Evolutionary conservation across 768 basidiomycete species (phyloP), one percentile per base, ranked within the genome.

Genomic region (Boletus tomentosulus): DNA sequence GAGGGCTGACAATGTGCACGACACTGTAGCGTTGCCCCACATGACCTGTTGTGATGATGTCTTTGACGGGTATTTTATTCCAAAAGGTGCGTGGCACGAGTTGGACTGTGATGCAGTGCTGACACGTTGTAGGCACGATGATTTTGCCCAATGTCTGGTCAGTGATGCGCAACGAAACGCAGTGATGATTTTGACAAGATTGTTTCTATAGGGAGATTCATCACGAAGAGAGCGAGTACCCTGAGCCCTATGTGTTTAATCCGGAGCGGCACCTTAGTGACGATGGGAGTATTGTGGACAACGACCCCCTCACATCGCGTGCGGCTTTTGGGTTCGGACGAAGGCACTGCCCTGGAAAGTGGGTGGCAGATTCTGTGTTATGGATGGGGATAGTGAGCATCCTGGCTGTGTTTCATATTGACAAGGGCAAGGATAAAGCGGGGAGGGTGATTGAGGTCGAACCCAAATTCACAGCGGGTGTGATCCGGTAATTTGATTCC

Each of bases 41-140:
- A 59, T 60, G 57, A 70, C 68, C 19, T 53, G 45, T 16, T 37
- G 57, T 8, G 77, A 81, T 44, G 79, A 81, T 54, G 61, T 71
- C 4, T 81, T 77, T 53, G 70, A 74, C 2, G 78, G 75, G 1
- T 73, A 72, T 54, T 64, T 63, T 42, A 70, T 75, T 37, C 74
- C 74, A 15, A 67, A 68, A 54, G 75, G 74, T 70, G 42, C 30
- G 68, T 4, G 33, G 5, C 38, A 15, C 0, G 39, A 48, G 19
- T 31, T 44, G 38, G 50, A 50, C 13, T 3, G 22, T 22, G 47
- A 24, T 48, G 33, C 42, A 7, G 19, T 56, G 16, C 37, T 59
- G 47, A 65, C 39, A n/a, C 10, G 28, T 15, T 8, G 27, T 46
- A 66, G 64, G 64, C 12, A 57, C 64, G 33, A 62, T 68, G 58